These are phyloP conservation scores for Mimosa pudica DNA, from an alignment of 306 rosid species.

Conservation along the genomic window DNA sequence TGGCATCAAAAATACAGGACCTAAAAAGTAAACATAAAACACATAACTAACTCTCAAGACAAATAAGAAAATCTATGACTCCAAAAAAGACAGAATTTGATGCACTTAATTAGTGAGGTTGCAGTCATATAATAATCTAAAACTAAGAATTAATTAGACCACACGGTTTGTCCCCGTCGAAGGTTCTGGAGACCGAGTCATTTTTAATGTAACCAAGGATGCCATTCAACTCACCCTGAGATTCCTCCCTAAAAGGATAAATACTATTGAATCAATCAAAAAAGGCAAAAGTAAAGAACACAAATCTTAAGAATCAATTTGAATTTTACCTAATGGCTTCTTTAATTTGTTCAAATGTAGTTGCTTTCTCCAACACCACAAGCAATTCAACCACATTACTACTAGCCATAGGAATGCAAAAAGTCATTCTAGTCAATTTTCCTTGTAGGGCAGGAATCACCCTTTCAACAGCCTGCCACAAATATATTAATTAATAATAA, in stretches of 20 bases:
- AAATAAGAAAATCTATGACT: too few species aligned
- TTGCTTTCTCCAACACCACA: neutral
- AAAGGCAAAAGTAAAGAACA: neutral
- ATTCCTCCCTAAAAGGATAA: neutral
- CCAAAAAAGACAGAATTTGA: too few species aligned
- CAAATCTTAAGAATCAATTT: too few species aligned
- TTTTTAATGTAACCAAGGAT: neutral
- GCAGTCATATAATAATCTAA: too few species aligned
- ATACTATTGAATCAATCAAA: neutral
- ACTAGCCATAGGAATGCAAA: neutral
- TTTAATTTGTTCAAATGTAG: neutral
- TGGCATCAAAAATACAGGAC: too few species aligned
- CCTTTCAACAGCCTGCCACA: neutral
- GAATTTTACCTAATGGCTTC: neutral
- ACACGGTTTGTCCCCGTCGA: neutral
- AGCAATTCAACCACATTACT: neutral
- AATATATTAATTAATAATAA: too few species aligned
- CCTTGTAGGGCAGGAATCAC: neutral
- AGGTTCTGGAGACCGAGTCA: neutral
- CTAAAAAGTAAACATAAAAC: too few species aligned
- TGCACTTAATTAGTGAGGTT: too few species aligned
- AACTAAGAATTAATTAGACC: too few species aligned
- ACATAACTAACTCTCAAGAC: too few species aligned
- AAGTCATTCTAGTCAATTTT: too few species aligned
- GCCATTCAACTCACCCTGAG: neutral